These are phyloP conservation scores for Neospermospora avenae DNA, from an alignment of 2,329 filamentous ascomycete genomes.

Conservation along the genomic window DNA sequence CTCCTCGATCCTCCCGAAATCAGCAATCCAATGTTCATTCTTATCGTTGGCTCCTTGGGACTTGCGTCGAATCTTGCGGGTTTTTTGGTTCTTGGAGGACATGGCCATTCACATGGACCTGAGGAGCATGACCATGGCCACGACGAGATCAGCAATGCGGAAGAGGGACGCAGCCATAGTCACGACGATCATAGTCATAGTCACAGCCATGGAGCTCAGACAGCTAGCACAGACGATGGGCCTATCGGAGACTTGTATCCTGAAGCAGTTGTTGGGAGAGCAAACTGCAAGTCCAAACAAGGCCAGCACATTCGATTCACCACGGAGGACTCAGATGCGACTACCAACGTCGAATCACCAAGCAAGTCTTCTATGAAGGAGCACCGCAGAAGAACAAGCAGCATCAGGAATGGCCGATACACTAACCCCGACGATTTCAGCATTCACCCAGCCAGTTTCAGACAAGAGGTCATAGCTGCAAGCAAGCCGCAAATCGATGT, in stretches of 20 bases:
- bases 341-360: conserved; percentile 20
- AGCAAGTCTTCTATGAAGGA: conserved; percentile 25
- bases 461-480: conserved; percentile 90
- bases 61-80: conserved; percentile 86
- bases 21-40: conserved; percentile 77
- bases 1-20: conserved; percentile 90
- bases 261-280: conserved; percentile 56
- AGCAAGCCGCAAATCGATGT: conserved; percentile 61
- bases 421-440: conserved; percentile 68
- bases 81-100: conserved; percentile 87
- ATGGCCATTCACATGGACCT: conserved; percentile 78
- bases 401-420: conserved; percentile 50
- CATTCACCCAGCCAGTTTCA: conserved; percentile 85
- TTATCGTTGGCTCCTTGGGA: conserved; percentile 84
- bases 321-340: conserved; percentile 30
- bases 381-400: conserved; percentile 31
- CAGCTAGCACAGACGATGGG: conserved; percentile 42
- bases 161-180: conserved; percentile 36
- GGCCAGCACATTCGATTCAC: conserved; percentile 30
- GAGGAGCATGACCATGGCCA: conserved; percentile 40
- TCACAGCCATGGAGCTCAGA: conserved; percentile 50
- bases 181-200: conserved; percentile 41
- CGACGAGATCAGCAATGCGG: conserved; percentile 31
- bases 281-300: conserved; percentile 30
- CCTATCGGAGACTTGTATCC: conserved; percentile 61